Evolutionary conservation across 2,329 filamentous ascomycete genomes (phyloP).

Genomic region (Neophaeococcomyces aloes): DNA sequence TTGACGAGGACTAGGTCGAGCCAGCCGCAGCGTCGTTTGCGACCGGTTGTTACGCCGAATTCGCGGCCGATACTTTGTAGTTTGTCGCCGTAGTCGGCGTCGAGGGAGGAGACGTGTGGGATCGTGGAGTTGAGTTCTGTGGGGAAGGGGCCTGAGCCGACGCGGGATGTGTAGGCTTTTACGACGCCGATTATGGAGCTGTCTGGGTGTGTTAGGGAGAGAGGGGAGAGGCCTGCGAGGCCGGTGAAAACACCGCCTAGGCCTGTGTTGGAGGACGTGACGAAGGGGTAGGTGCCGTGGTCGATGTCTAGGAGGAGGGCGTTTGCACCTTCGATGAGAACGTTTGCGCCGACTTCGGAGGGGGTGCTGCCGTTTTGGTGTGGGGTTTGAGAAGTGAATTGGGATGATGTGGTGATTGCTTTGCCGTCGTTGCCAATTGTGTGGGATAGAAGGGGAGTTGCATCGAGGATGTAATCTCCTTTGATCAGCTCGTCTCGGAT

Average conservation of each 20-base stretch:
- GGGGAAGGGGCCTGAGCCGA: constrained; percentile 52
- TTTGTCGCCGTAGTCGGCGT: constrained; percentile 33
- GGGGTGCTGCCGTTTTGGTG: constrained; percentile 23
- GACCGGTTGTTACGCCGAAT: constrained; percentile 50
- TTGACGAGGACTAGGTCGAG: constrained; percentile 55
- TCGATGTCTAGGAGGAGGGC: constrained; percentile 52
- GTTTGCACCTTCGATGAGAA: constrained; percentile 54
- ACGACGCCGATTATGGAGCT: constrained; percentile 48
- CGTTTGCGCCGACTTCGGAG: constrained; percentile 45
- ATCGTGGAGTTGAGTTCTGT: constrained; percentile 35
- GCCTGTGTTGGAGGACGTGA: constrained; percentile 39
- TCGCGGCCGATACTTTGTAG: constrained; percentile 43
- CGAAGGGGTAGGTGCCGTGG: constrained; percentile 43
- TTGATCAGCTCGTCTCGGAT: constrained; percentile 35
- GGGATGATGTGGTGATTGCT: constrained; percentile 27
- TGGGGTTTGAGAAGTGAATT: constrained; percentile 24
- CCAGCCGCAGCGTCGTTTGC: constrained; percentile 54
- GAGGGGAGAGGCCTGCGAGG: constrained; percentile 47
- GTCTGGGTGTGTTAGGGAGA: constrained; percentile 40
- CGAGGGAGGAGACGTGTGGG: constrained; percentile 9
- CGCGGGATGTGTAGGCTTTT: constrained; percentile 55
- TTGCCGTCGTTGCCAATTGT: constrained; percentile 15
- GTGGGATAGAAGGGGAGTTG: constrained; percentile 23
- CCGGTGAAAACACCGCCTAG: constrained; percentile 46
- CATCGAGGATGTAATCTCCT: constrained; percentile 40